A percentile compares a stretch with the other conserved stretches of the same genome.
Conservation (phyloP, 2,329 filamentous ascomycete species). For the Colletotrichum somersetense region DNA sequence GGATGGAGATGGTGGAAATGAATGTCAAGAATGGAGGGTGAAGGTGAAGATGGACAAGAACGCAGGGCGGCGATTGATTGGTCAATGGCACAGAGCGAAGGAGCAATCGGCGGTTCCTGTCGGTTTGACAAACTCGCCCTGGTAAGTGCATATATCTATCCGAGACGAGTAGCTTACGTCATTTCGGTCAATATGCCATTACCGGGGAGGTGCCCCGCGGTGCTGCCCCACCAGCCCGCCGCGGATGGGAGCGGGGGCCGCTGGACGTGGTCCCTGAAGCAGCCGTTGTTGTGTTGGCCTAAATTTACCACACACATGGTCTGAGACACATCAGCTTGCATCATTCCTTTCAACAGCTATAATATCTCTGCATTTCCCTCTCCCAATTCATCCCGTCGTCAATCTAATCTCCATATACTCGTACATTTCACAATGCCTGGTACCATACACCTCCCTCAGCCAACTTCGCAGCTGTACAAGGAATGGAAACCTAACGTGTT, state of each 20-base stretch:
- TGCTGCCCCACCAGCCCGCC: constrained; percentile 28
- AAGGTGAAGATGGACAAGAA: not conserved
- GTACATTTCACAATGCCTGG: constrained; percentile 30
- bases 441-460: not conserved
- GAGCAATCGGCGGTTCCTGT: not conserved
- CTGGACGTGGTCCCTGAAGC: not conserved
- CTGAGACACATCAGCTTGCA: constrained; percentile 23
- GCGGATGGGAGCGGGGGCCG: constrained; percentile 10
- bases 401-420: too few relatives aligned
- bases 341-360: constrained; percentile 4
- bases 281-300: not conserved
- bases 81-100: not conserved
- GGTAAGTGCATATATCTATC: constrained; percentile 1
- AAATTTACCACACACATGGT: not conserved
- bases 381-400: not conserved
- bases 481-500: constrained; percentile 21
- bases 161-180: constrained; percentile 29
- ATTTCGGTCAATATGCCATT: constrained; percentile 17
- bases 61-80: not conserved
- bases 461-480: not conserved
- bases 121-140: not conserved
- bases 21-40: not conserved
- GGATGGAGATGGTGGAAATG: not conserved
- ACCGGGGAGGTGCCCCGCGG: constrained; percentile 33
- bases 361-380: not conserved